Evolutionary conservation across 306 rosid species (phyloP).

Genomic region (Carpinus viminea): DNA sequence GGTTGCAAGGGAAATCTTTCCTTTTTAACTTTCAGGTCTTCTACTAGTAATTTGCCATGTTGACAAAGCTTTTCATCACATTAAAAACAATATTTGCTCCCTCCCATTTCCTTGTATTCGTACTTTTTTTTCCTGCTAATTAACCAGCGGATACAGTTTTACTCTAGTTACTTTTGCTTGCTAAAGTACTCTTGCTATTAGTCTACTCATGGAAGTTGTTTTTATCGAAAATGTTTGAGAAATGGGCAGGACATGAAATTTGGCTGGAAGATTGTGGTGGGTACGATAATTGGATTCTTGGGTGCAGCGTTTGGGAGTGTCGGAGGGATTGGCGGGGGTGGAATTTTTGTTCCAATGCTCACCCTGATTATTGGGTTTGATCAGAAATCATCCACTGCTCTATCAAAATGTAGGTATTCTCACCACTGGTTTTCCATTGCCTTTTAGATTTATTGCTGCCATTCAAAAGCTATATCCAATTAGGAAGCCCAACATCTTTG

Average conservation of each 20-base stretch:
- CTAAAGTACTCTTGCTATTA: background rate
- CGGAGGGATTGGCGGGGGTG: slow-evolving; percentile 92
- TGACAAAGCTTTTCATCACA: too few species aligned
- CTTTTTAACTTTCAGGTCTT: too few species aligned
- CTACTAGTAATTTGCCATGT: too few species aligned
- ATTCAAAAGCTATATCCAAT: background rate
- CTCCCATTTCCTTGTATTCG: too few species aligned
- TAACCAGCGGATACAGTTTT: too few species aligned
- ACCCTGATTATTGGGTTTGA: slow-evolving; percentile 79
- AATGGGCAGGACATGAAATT: slow-evolving; percentile 62
- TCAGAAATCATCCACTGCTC: slow-evolving; percentile 82
- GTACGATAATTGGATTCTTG: slow-evolving; percentile 74
- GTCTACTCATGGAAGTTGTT: background rate
- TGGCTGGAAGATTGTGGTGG: slow-evolving; percentile 72
- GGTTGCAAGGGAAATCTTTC: background rate
- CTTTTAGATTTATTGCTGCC: background rate
- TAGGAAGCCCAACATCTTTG: background rate
- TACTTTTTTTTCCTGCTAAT: too few species aligned
- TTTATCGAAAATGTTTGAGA: slow-evolving; percentile 15
- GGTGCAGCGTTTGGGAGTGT: slow-evolving; percentile 91
- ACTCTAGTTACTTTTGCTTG: background rate
- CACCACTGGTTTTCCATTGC: background rate
- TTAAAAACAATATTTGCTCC: too few species aligned
- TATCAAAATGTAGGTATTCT: slow-evolving; percentile 69
- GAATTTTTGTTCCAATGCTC: slow-evolving; percentile 84